Conservation (phyloP, 148 eudicot genomes). For the Arctostaphylos glauca region DNA sequence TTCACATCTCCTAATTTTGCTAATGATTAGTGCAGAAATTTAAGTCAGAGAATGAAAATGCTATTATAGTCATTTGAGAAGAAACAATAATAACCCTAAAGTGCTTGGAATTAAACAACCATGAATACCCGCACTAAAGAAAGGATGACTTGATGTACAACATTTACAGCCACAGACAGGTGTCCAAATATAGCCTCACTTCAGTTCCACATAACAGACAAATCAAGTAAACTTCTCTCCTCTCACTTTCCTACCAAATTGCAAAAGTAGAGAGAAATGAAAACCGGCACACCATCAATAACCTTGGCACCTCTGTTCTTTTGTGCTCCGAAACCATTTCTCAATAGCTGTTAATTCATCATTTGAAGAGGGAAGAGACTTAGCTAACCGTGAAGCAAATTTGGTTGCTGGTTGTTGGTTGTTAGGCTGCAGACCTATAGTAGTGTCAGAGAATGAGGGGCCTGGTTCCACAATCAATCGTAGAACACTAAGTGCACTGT, state of each 20-base stretch:
- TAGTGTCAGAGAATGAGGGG: neutral
- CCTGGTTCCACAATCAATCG: neutral
- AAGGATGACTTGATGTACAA: slow-evolving; percentile 12
- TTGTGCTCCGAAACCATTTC: neutral
- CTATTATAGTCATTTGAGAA: neutral
- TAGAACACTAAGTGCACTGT: neutral
- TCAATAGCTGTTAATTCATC: neutral
- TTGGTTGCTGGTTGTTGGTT: neutral
- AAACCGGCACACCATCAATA: neutral
- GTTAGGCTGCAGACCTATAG: neutral
- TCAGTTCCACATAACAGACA: neutral
- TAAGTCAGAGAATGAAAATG: neutral
- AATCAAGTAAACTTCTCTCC: neutral
- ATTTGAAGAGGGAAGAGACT: neutral
- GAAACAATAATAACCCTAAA: neutral
- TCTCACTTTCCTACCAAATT: neutral
- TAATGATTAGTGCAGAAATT: slow-evolving; percentile 4
- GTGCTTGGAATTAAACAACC: neutral
- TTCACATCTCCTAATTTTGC: neutral
- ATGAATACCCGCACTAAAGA: neutral
- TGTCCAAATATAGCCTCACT: neutral
- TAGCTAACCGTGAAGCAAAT: neutral
- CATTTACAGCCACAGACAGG: neutral
- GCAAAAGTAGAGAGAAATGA: slow-evolving; percentile 2
- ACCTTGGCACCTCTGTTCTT: too few species aligned